These are phyloP conservation scores for Amphichorda felina DNA, from an alignment of 2,329 filamentous ascomycete genomes.

Conservation along the genomic window DNA sequence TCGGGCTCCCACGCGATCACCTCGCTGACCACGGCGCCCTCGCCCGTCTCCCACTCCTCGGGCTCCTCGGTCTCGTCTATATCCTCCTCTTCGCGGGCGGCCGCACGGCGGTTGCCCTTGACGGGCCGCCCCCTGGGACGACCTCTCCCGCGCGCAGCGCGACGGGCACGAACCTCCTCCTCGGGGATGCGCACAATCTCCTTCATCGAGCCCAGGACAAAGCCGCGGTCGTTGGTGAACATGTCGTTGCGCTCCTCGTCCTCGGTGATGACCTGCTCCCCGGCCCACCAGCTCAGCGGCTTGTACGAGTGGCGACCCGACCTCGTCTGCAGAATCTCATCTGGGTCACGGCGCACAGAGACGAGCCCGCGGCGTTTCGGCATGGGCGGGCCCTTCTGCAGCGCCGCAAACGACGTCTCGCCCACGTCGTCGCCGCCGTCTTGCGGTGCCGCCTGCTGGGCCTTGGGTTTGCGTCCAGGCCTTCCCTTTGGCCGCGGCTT, in stretches of 20 bases:
- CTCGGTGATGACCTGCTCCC: slow-evolving; percentile 65
- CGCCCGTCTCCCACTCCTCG: slow-evolving; percentile 56
- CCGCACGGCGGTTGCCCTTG: background rate
- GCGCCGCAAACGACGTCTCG: slow-evolving; percentile 33
- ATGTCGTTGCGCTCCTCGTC: slow-evolving; percentile 40
- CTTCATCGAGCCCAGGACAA: slow-evolving; percentile 59
- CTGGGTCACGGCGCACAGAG: slow-evolving; percentile 34
- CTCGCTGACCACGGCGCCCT: slow-evolving; percentile 51
- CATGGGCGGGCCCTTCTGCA: slow-evolving; percentile 42
- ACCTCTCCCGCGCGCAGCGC: slow-evolving; percentile 13
- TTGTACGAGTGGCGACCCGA: slow-evolving; percentile 69
- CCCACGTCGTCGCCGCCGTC: slow-evolving; percentile 11
- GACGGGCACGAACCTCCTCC: slow-evolving; percentile 29
- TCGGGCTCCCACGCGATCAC: slow-evolving; percentile 52
- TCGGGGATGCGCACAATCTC: slow-evolving; percentile 63
- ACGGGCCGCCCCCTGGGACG: slow-evolving; percentile 10
- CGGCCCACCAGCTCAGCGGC: slow-evolving; percentile 78
- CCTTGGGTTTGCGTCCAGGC: slow-evolving; percentile 13
- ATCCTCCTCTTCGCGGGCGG: background rate
- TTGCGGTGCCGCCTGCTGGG: slow-evolving; percentile 1
- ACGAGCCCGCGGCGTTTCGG: slow-evolving; percentile 43
- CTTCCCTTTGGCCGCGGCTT: slow-evolving; percentile 14
- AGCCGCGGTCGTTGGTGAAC: slow-evolving; percentile 24
- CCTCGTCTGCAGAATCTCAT: slow-evolving; percentile 49
- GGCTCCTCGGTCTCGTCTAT: slow-evolving; percentile 27